phyloP scores from a whole-genome alignment of 768 basidiomycete species.

The Lactifluus rugatus region DNA sequence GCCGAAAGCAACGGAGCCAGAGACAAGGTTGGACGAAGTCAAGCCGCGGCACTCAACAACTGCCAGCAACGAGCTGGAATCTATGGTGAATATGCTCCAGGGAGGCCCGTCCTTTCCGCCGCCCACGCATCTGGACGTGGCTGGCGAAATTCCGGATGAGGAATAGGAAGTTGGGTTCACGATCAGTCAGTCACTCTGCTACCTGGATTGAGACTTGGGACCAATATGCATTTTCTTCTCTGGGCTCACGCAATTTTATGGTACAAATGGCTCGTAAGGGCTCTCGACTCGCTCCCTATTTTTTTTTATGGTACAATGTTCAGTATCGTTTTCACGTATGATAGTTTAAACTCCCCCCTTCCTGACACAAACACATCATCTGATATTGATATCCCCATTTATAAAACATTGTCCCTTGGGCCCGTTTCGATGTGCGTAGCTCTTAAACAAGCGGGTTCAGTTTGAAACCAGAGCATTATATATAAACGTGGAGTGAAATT shows the following conservation, averaged over 20 bases:
- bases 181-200: neutral
- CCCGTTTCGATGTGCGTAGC: too few relatives aligned
- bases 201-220: neutral
- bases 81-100: slow-evolving; percentile 61
- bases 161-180: slow-evolving; percentile 25
- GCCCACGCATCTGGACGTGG: slow-evolving; percentile 16
- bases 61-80: slow-evolving; percentile 42
- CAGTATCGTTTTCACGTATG: neutral
- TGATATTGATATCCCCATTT: slow-evolving; percentile 8
- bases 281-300: neutral
- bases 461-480: too few relatives aligned
- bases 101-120: slow-evolving; percentile 23
- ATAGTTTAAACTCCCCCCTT: neutral
- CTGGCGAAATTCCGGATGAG: slow-evolving; percentile 46
- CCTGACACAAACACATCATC: too few relatives aligned
- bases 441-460: too few relatives aligned
- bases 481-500: too few relatives aligned
- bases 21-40: slow-evolving; percentile 20
- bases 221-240: neutral
- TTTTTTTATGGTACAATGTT: neutral
- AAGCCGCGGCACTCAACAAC: slow-evolving; percentile 12
- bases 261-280: neutral
- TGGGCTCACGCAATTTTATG: too few relatives aligned
- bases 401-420: neutral
- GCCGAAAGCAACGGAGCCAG: slow-evolving; percentile 15